Base-by-base conservation (phyloP, 1,284 basidiomycete genomes). In the Austropuccinia psidii region DNA sequence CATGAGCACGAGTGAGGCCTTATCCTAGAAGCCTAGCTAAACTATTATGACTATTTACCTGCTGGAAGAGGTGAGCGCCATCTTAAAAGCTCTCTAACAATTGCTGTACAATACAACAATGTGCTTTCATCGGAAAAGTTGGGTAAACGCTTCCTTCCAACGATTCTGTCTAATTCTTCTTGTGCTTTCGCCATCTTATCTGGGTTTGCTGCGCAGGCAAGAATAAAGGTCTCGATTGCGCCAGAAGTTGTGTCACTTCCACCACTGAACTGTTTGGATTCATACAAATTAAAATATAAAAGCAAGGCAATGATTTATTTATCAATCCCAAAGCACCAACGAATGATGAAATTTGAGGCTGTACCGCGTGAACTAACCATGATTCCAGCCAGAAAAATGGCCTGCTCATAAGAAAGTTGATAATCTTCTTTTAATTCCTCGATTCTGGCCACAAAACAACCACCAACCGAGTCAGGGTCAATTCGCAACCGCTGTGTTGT, bases 51-150 rank as follows among this genome's bases (percentile, higher is more conserved):
- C 8, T 4, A 61, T 79, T 87, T 87, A 75, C 87, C 87, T 27
- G 85, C 86, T 0, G 80, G 84, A 70, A 60, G 76, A 31, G 81
- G 78, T 1, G 81, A 78, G 39, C 80, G 74, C 88, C 87, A 89
- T 4, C 88, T 84, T 61, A 88, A 78, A 4, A 87, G 83, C 79
- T 89, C 88, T 76, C 86, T 86, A 0, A 83, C 79, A 5, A 88
- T 79, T 0, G 87, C 87, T 68, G 86, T 83, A 55, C 87, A 76
- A 77, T 87, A 89, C 4, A 87, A 87, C 35, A 89, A 80, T 13
- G 82, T 78, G 21, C 84, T 81, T 7, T 87, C 83, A 80, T 89
- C 88, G 55, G 81, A 80, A 76, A 87, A 85, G 3, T 82, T 84
- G 39, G 88, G 88, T 15, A 89, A 82, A 72, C 88, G 83, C 75